Evolutionary conservation across 192 early-diverging fungal genomes (phyloP).

Genomic region (Coemansia sp.): DNA sequence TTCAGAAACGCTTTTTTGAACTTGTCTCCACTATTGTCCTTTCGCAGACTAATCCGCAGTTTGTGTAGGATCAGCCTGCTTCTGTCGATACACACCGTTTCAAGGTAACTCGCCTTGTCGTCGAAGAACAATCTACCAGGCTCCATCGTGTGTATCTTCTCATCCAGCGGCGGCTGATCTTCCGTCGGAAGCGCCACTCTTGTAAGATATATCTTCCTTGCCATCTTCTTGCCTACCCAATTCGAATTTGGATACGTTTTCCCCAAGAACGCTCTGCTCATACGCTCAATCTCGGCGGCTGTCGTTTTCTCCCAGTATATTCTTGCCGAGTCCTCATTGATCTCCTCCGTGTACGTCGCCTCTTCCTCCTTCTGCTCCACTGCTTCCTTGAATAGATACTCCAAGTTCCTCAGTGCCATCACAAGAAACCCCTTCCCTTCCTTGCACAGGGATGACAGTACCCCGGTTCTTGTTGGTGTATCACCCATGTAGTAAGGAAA

Average conservation of each 20-base stretch:
- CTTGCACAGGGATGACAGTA: conserved; percentile 5
- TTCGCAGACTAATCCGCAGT: conserved; percentile 6
- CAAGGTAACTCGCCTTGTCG: conserved; percentile 25
- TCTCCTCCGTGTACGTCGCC: conserved; percentile 70
- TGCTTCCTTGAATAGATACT: conserved; percentile 52
- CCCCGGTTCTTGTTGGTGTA: not conserved
- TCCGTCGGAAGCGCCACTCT: conserved; percentile 14
- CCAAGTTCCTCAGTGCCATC: conserved; percentile 14
- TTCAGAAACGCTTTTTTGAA: conserved; percentile 24
- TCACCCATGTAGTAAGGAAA: conserved; percentile 3
- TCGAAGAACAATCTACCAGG: conserved; percentile 31
- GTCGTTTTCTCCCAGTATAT: conserved; percentile 64
- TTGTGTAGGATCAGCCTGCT: conserved; percentile 1
- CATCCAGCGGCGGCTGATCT: conserved; percentile 6
- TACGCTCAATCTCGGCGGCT: conserved; percentile 60
- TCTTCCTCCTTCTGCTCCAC: conserved; percentile 58
- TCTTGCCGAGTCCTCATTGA: conserved; percentile 52
- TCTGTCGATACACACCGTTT: conserved; percentile 33
- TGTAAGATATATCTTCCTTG: conserved; percentile 11
- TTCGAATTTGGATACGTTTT: conserved; percentile 16
- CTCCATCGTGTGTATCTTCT: not conserved
- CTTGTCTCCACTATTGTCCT: conserved; percentile 5
- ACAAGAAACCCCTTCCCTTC: conserved; percentile 13
- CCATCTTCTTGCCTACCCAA: conserved; percentile 18
- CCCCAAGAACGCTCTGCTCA: conserved; percentile 65